Conservation (phyloP, 1,284 basidiomycete species). For the Takashimella koratensis region DNA sequence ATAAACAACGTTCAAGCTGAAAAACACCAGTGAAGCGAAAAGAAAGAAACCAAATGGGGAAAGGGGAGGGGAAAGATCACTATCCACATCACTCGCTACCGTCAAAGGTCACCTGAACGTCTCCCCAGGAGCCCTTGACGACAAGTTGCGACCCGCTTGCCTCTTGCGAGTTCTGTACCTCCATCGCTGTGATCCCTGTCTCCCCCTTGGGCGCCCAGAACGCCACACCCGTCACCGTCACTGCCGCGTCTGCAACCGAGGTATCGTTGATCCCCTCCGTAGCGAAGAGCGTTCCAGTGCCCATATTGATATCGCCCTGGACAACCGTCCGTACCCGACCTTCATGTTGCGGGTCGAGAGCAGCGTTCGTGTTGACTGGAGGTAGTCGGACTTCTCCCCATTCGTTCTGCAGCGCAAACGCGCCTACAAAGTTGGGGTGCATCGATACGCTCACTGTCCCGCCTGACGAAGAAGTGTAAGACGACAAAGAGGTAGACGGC, state of each 20-base stretch:
- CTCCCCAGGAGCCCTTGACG: constrained; percentile 33
- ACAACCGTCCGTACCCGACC: constrained; percentile 20
- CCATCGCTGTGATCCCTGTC: constrained; percentile 1
- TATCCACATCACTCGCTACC: constrained; percentile 21
- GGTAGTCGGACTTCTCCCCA: constrained; percentile 39
- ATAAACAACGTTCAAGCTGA: too few relatives aligned
- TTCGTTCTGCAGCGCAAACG: constrained; percentile 34
- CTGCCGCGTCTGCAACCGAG: constrained; percentile 10
- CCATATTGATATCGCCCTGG: constrained; percentile 26
- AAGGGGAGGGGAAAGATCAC: too few relatives aligned
- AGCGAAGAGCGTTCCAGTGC: constrained; percentile 17
- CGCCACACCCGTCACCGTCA: constrained; percentile 29
- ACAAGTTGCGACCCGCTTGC: constrained; percentile 26
- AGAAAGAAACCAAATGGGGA: too few relatives aligned
- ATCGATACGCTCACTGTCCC: constrained; percentile 38
- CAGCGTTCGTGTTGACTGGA: constrained; percentile 5
- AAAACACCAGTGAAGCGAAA: too few relatives aligned
- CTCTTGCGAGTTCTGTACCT: constrained; percentile 15
- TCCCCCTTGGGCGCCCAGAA: constrained; percentile 20
- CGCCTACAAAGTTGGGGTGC: constrained; percentile 45
- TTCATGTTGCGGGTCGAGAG: constrained; percentile 22
- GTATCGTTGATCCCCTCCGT: constrained; percentile 22
- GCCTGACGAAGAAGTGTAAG: constrained; percentile 27
- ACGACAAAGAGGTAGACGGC: constrained; percentile 26
- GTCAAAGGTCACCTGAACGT: constrained; percentile 38